phyloP scores from a whole-genome alignment of 257 asterid species.

The Solanum medicagineum region DNA sequence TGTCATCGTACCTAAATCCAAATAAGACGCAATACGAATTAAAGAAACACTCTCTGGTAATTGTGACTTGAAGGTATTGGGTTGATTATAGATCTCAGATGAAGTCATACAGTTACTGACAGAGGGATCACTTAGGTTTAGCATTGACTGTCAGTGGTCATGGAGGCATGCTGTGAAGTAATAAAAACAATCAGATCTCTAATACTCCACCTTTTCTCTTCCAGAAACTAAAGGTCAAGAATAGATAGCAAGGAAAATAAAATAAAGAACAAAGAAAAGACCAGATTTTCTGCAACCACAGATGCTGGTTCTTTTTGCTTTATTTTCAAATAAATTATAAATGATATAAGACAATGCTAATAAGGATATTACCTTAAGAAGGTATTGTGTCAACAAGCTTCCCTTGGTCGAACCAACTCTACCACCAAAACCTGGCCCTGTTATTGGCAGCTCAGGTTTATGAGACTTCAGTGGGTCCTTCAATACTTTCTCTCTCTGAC shows the following conservation, averaged over 20 bases:
- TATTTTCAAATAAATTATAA: neutral
- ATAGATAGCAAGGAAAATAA: neutral
- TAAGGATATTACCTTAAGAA: slow-evolving; percentile 56
- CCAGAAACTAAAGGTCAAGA: neutral
- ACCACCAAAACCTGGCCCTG: slow-evolving; percentile 95
- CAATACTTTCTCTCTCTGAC: slow-evolving; percentile 80
- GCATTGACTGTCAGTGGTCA: neutral
- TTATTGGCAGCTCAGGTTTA: slow-evolving; percentile 92
- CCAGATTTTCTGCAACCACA: neutral
- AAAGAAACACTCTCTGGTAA: neutral
- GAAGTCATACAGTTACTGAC: neutral
- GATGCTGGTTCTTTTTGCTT: neutral
- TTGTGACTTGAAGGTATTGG: neutral
- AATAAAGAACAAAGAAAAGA: neutral
- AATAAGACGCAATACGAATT: neutral
- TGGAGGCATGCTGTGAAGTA: neutral
- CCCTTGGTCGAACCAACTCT: slow-evolving; percentile 89
- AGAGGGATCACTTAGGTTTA: neutral
- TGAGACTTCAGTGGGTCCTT: slow-evolving; percentile 94
- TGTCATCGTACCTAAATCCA: neutral
- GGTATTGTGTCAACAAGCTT: slow-evolving; percentile 89
- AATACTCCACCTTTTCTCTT: neutral
- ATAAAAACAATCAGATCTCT: neutral
- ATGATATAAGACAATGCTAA: neutral
- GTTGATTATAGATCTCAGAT: neutral